Evolutionary conservation across 1,284 basidiomycete species (phyloP).

Genomic region (Ganoderma boninense): DNA sequence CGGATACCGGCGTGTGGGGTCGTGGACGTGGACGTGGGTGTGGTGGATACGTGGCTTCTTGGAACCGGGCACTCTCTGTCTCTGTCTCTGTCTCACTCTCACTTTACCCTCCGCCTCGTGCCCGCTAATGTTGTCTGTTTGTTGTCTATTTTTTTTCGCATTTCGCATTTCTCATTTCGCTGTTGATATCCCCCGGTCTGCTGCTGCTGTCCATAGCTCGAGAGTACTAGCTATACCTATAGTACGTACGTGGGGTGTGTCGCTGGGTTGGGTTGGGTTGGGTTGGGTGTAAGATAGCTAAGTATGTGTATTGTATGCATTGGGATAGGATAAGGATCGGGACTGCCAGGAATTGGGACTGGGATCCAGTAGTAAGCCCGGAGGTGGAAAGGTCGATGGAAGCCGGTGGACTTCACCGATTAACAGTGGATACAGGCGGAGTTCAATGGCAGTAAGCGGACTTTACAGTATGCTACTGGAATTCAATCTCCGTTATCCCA

Average conservation of each 20-base stretch:
- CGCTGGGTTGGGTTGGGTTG: neutral
- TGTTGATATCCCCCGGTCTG: neutral
- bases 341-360: neutral
- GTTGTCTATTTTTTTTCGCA: neutral
- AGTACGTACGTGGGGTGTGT: neutral
- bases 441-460: no score
- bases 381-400: no score
- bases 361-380: no score
- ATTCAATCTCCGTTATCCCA: no score
- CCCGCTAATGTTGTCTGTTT: neutral
- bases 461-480: no score
- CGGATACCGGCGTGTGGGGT: neutral
- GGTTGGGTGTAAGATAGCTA: neutral
- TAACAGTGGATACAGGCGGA: no score
- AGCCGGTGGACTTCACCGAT: no score
- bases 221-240: neutral
- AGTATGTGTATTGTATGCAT: constrained; percentile 10
- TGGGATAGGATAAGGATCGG: neutral
- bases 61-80: neutral
- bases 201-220: neutral
- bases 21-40: neutral
- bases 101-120: neutral
- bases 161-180: no score
- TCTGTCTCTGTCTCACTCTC: neutral
- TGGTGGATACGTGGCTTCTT: neutral